phyloP scores from a whole-genome alignment of 805 yeast genomes.

The Lipomyces orientalis region DNA sequence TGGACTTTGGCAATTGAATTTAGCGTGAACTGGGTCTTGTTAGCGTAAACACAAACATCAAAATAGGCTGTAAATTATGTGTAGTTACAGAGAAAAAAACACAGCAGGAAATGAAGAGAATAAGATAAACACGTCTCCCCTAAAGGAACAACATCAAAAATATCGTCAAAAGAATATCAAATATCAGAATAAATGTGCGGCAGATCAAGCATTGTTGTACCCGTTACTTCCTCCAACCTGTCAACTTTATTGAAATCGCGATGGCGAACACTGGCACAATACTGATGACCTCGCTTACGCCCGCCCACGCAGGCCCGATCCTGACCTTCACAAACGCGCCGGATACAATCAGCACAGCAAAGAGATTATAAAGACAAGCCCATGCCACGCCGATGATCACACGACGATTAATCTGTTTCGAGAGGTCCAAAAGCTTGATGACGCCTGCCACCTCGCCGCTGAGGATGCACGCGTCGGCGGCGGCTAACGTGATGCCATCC shows the following conservation, averaged over 20 bases:
- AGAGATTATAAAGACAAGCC: slow-evolving; percentile 24
- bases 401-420: slow-evolving; percentile 2
- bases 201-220: too few relatives aligned
- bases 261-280: slow-evolving; percentile 26
- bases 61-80: too few relatives aligned
- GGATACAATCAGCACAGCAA: slow-evolving; percentile 27
- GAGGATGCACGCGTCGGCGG: slow-evolving; percentile 28
- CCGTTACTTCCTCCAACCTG: too few relatives aligned
- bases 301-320: slow-evolving; percentile 31
- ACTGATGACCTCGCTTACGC: slow-evolving; percentile 29
- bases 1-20: too few relatives aligned
- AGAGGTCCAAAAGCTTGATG: slow-evolving; percentile 13
- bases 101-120: background rate
- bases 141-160: too few relatives aligned
- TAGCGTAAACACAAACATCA: too few relatives aligned
- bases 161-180: background rate
- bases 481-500: slow-evolving; percentile 22
- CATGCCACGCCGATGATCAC: slow-evolving; percentile 18
- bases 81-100: background rate
- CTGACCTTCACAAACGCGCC: slow-evolving; percentile 31
- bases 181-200: too few relatives aligned
- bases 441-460: slow-evolving; percentile 23
- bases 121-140: background rate
- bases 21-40: too few relatives aligned
- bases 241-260: slow-evolving; percentile 14